Evolutionary conservation across 2,329 filamentous ascomycete species (phyloP).

Genomic region (Talaromyces funiculosus): DNA sequence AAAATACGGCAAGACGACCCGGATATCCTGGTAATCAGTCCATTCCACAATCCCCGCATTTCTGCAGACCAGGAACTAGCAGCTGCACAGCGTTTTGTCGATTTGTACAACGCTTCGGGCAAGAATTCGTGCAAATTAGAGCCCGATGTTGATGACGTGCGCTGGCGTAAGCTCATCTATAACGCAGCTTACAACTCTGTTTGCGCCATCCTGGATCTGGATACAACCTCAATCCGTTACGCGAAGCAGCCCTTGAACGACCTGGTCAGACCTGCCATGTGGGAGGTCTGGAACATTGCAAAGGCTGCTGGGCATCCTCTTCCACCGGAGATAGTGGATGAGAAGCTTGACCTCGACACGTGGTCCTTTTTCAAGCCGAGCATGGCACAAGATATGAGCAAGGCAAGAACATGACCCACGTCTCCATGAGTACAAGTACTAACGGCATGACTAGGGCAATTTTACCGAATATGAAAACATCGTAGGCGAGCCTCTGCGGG

Average conservation of each 20-base stretch:
- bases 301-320: constrained; percentile 41
- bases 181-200: constrained; percentile 50
- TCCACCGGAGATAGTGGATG: constrained; percentile 39
- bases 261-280: constrained; percentile 50
- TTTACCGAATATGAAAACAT: constrained; percentile 52
- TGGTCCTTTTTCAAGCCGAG: constrained; percentile 48
- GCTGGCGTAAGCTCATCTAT: constrained; percentile 41
- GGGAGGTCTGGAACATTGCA: constrained; percentile 39
- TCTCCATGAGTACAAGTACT: background rate
- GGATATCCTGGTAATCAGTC: constrained; percentile 48
- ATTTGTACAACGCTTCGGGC: constrained; percentile 44
- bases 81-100: constrained; percentile 42
- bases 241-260: constrained; percentile 40
- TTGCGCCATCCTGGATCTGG: constrained; percentile 44
- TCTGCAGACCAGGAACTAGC: constrained; percentile 8
- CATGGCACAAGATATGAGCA: constrained; percentile 51
- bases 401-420: constrained; percentile 24
- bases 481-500: constrained; percentile 49
- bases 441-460: constrained; percentile 38
- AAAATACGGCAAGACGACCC: constrained; percentile 49
- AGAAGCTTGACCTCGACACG: constrained; percentile 47
- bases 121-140: constrained; percentile 42
- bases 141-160: constrained; percentile 19
- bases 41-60: constrained; percentile 34
- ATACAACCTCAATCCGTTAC: constrained; percentile 48